Base-by-base conservation (phyloP, 2,329 filamentous ascomycete species). In the Aschersonia sp. region DNA sequence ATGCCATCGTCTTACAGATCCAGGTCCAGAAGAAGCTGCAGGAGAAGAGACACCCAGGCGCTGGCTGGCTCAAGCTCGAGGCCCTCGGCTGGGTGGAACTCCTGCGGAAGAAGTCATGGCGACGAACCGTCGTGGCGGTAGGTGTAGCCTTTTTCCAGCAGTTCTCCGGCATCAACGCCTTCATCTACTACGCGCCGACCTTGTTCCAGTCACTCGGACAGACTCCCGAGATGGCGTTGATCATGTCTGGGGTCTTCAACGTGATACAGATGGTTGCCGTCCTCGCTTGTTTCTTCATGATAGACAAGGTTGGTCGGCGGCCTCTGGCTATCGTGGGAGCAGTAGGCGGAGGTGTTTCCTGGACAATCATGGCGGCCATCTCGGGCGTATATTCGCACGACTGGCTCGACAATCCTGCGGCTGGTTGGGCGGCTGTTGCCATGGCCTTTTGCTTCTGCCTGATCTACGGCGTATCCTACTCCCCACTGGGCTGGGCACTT, bases 1-100 rank as follows among this genome's bases (percentile, higher is more conserved):
- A 65, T 45, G 72, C 69, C 6, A 76, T 76, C 47, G 59, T 69
- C 1, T 65, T 69, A 1, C 73, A 77, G 49, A 69, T 70, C 1
- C 58, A 65, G 5, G 68, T 75, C 51, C 67, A 73, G 44, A 55
- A 67, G 42, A 60, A 67, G 29, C 32, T 38, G 32, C 32, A 6
- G 10, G 32, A 38, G 32, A 38, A 10, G 32, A 38, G 32, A 10
- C 10, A 38, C 2, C 6, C 32, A 10, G 32, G 10, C 32, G 32
- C 32, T 6, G 32, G 32, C 6, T 63, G 65, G 43, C 51, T 57
- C 20, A 68, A 64, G 50, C 63, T 75, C 0, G 72, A 74, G 50
- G 32, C 73, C 2, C 57, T 59, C 2, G 59, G 63, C 3, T 73
- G 72, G 72, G 47, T 56, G 1, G 71, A 75, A 51, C 66, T 71